A percentile compares a stretch with the other conserved stretches of the same genome.
phyloP scores from a whole-genome alignment of 225 moss, liverwort and hornwort genomes.

The Polytrichum formosum region DNA sequence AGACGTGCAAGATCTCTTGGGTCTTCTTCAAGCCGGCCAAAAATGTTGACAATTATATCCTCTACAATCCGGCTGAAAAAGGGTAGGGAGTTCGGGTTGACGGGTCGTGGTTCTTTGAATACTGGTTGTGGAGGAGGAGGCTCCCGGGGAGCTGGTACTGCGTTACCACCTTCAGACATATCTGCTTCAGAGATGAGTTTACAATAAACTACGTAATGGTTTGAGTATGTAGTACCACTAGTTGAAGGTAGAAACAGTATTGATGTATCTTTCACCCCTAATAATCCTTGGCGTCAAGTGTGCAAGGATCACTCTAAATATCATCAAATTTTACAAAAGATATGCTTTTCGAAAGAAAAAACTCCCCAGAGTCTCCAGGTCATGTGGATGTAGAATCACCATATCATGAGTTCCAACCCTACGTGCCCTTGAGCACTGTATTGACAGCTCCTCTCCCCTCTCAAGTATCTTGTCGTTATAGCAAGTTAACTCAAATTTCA shows the following conservation, averaged over 20 bases:
- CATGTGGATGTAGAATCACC: too few relatives aligned
- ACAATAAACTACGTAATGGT: background rate
- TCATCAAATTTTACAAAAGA: too few relatives aligned
- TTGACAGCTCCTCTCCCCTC: too few relatives aligned
- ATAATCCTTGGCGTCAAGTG: too few relatives aligned
- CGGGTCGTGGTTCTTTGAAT: slow-evolving; percentile 44
- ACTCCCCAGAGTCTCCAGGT: too few relatives aligned
- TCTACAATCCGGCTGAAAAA: slow-evolving; percentile 65
- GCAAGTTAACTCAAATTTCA: too few relatives aligned
- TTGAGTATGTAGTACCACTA: background rate
- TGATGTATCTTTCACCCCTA: background rate
- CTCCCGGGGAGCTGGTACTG: slow-evolving; percentile 18
- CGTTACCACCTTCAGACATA: slow-evolving; percentile 18
- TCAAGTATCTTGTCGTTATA: too few relatives aligned
- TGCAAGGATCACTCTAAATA: too few relatives aligned
- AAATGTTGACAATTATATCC: slow-evolving; percentile 69
- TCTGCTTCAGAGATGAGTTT: background rate
- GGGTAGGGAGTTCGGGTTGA: slow-evolving; percentile 44
- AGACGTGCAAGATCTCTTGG: slow-evolving; percentile 72
- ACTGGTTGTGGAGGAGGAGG: slow-evolving; percentile 24
- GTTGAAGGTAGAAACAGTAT: background rate
- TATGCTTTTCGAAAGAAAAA: too few relatives aligned
- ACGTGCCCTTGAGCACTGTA: too few relatives aligned
- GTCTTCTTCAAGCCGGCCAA: slow-evolving; percentile 73
- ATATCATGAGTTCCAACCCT: too few relatives aligned